These are phyloP conservation scores for Tubosaeta brunneosetosa DNA, from an alignment of 768 basidiomycete genomes.

Conservation along the genomic window DNA sequence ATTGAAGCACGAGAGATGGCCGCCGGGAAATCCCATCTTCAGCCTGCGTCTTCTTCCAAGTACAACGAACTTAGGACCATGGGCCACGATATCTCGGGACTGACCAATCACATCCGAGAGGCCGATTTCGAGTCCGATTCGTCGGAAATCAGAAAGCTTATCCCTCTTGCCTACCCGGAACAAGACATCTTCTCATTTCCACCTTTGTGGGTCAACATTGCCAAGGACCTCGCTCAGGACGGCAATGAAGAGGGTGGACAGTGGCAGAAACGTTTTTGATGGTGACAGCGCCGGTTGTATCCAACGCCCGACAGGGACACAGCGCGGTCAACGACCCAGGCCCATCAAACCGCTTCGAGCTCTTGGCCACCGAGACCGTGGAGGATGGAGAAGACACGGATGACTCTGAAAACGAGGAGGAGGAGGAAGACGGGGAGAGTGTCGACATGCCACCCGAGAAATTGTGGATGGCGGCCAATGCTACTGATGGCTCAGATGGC, in stretches of 20 bases:
- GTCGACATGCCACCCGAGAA: slow-evolving; percentile 20
- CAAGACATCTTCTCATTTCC: slow-evolving; percentile 38
- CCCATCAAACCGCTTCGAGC: slow-evolving; percentile 18
- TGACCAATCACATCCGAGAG: slow-evolving; percentile 42
- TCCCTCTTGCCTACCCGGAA: slow-evolving; percentile 45
- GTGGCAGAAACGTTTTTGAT: slow-evolving; percentile 42
- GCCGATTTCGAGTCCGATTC: slow-evolving; percentile 32
- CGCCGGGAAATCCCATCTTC: slow-evolving; percentile 39
- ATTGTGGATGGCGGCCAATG: slow-evolving; percentile 22
- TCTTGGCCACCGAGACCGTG: slow-evolving; percentile 1
- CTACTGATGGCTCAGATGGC: neutral
- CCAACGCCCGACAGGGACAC: neutral
- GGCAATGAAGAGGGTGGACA: slow-evolving; percentile 13
- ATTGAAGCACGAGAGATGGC: slow-evolving; percentile 54
- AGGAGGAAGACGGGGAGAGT: slow-evolving; percentile 1
- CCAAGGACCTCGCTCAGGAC: slow-evolving; percentile 16
- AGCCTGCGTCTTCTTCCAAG: slow-evolving; percentile 31
- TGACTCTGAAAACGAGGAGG: neutral
- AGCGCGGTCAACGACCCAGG: neutral
- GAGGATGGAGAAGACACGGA: slow-evolving; percentile 3
- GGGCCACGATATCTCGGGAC: slow-evolving; percentile 41
- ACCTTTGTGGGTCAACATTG: slow-evolving; percentile 44
- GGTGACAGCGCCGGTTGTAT: neutral
- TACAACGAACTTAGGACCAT: slow-evolving; percentile 39
- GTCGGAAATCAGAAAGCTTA: slow-evolving; percentile 38